Evolutionary conservation across 768 basidiomycete species (phyloP).

Genomic region (Strobilomyces dryophilus): DNA sequence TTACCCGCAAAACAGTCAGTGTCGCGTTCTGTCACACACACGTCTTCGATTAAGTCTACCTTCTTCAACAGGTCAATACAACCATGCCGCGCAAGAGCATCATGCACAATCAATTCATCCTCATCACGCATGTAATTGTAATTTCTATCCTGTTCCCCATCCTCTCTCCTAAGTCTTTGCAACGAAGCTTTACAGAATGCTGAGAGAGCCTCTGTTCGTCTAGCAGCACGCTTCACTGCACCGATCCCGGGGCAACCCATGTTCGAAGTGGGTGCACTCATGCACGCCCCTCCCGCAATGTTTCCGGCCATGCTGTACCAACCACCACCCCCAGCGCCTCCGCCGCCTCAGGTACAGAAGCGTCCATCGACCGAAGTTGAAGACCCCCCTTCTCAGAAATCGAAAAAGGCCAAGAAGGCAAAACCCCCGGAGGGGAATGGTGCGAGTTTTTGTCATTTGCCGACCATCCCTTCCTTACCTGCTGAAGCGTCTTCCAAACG

Average conservation of each 20-base stretch:
- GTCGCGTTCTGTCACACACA: slow-evolving; percentile 9
- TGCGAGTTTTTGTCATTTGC: slow-evolving; percentile 13
- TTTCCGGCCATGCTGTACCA: slow-evolving; percentile 29
- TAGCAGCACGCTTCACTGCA: slow-evolving; percentile 48
- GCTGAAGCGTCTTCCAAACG: slow-evolving; percentile 48
- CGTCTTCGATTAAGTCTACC: slow-evolving; percentile 15
- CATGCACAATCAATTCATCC: slow-evolving; percentile 27
- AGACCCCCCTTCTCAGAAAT: slow-evolving; percentile 39
- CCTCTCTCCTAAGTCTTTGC: slow-evolving; percentile 18
- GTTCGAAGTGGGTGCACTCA: slow-evolving; percentile 33
- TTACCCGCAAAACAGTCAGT: slow-evolving; percentile 42
- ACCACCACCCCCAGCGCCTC: slow-evolving; percentile 24
- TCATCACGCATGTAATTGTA: slow-evolving; percentile 32
- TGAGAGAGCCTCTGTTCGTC: slow-evolving; percentile 55
- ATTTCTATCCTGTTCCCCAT: slow-evolving; percentile 17
- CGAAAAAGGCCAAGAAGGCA: slow-evolving; percentile 44
- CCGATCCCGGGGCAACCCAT: slow-evolving; percentile 29
- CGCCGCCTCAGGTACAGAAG: slow-evolving; percentile 31
- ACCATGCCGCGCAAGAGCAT: slow-evolving; percentile 32
- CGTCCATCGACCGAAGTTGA: slow-evolving; percentile 37
- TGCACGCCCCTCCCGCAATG: slow-evolving; percentile 26
- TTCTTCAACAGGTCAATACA: slow-evolving; percentile 27
- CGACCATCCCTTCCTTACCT: slow-evolving; percentile 10
- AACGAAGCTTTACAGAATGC: slow-evolving; percentile 46
- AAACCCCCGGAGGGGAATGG: slow-evolving; percentile 34